Base-by-base conservation (phyloP, 371 early-diverging fungal species). In the Thermomucor indicae-seudaticae region DNA sequence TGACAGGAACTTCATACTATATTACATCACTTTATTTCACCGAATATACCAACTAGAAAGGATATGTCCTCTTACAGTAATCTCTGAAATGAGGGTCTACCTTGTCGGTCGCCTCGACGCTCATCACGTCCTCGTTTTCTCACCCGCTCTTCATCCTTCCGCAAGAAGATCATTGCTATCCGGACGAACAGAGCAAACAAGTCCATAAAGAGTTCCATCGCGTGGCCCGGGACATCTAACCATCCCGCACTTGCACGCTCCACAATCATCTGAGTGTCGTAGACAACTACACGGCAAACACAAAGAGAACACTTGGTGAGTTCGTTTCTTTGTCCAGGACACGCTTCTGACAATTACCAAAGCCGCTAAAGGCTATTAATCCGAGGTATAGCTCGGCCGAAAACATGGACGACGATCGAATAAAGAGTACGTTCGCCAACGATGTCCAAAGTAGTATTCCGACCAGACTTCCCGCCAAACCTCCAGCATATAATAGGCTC, bases 241-340 rank as follows among this genome's bases (percentile, higher is more conserved):
- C 43, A 56, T 8, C 84, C 82, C 22, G 64, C 51, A 51, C 76
- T 78, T 16, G 79, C 76, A 48, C 68, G 52, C 31, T 72, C 72
- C 16, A 84, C 66, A 54, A 84, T 80, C 60, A 78, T 52, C 60
- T 84, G 81, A 10, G 84, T 84, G 62, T 84, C 84, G 53, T 72
- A 84, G 38, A 84, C 52, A 7, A 84, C 70, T 68, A 19, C 6
- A 16, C 34, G 6, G 23, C 23, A 20, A 28, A 44, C 14, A 6
- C 43, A 42, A 19, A 45, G 14, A 28, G 1, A 16, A 34, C 17
- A 31, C 1, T 27, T 6, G 29, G 4, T 20, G 19, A 17, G 5
- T 44, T 30, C 35, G 17, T 43, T 43, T 16, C 28, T 25, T 38
- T 34, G 46, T 10, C n/a, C 24, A n/a, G n/a, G n/a, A n/a, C n/a